Evolutionary conservation across 2,329 filamentous ascomycete species (phyloP).

Genomic region (Epichloe hybrida): DNA sequence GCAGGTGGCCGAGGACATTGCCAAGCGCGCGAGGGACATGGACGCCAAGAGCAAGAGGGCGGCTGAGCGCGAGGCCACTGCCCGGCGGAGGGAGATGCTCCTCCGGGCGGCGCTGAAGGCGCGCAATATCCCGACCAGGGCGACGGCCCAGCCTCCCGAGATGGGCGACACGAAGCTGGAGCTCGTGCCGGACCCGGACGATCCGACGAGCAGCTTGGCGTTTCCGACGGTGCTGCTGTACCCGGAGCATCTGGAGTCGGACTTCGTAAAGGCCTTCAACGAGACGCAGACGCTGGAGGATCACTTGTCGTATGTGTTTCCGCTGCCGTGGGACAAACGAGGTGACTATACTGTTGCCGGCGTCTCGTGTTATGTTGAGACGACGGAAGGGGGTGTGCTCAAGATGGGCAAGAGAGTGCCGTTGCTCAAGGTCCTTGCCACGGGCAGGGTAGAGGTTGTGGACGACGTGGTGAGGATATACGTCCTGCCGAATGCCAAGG

Average conservation of each 20-base stretch:
- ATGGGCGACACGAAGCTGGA: conserved; percentile 69
- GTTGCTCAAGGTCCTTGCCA: conserved; percentile 58
- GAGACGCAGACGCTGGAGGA: conserved; percentile 64
- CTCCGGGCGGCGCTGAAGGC: conserved; percentile 53
- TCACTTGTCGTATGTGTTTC: conserved; percentile 76
- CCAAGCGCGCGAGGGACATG: conserved; percentile 40
- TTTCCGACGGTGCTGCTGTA: conserved; percentile 81
- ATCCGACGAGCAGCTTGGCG: conserved; percentile 55
- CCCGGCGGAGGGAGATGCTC: conserved; percentile 43
- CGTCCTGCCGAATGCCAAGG: conserved; percentile 60
- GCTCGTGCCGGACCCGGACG: conserved; percentile 58
- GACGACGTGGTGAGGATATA: conserved; percentile 76
- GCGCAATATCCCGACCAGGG: conserved; percentile 54
- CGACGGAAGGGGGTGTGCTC: conserved; percentile 65
- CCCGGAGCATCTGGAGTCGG: conserved; percentile 65
- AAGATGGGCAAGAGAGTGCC: conserved; percentile 81
- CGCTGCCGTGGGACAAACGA: conserved; percentile 69
- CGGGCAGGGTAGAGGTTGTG: conserved; percentile 72
- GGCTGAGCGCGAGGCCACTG: conserved; percentile 38
- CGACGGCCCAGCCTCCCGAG: conserved; percentile 61
- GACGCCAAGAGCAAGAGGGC: conserved; percentile 43
- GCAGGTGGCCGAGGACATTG: conserved; percentile 48
- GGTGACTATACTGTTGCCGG: conserved; percentile 48
- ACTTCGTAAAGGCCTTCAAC: conserved; percentile 79
- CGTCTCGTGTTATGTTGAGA: conserved; percentile 89